Percentiles rank a stretch among this genome's conserved stretches.
These are phyloP conservation scores for Trypanosoma avium DNA, from an alignment of 208 protist species.

Conservation along the genomic window DNA sequence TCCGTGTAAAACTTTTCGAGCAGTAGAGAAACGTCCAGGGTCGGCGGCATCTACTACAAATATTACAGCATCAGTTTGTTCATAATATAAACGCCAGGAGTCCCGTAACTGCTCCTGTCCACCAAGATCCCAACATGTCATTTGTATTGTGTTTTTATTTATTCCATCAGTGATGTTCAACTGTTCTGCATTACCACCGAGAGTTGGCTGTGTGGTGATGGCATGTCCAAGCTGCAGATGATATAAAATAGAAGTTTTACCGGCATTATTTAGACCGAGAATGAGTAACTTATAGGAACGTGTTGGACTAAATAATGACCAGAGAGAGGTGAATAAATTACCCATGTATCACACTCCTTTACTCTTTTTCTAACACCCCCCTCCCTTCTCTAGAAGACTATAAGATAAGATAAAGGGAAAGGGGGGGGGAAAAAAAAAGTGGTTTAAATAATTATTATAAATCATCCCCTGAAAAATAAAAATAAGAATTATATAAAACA, in stretches of 20 bases:
- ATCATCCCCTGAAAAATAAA: too few species aligned
- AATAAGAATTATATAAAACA: too few species aligned
- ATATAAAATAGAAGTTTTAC: constrained; percentile 99
- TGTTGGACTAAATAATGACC: constrained; percentile 50
- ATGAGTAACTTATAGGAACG: constrained; percentile 91
- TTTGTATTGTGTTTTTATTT: constrained; percentile 68
- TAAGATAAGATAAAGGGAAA: too few species aligned
- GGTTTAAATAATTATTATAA: too few species aligned
- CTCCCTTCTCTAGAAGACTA: background rate
- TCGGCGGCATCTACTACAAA: constrained; percentile 94
- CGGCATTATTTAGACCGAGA: constrained; percentile 95
- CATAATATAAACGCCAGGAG: constrained; percentile 97
- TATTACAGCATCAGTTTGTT: constrained; percentile 93
- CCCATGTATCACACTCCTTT: constrained; percentile 73
- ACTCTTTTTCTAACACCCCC: too few species aligned
- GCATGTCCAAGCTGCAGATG: constrained; percentile 96
- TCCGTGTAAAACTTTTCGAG: constrained; percentile 79
- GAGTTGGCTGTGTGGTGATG: constrained; percentile 97
- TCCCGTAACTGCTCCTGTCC: constrained; percentile 92
- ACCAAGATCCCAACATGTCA: constrained; percentile 98
- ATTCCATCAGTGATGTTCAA: constrained; percentile 97
- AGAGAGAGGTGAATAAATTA: constrained; percentile 63
- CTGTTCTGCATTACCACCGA: constrained; percentile 96
- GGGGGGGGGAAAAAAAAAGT: too few species aligned
- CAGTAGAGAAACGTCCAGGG: constrained; percentile 59